These are phyloP conservation scores for Pseudonitzschia multiseries DNA, from an alignment of 108 stramenopile species.

Conservation along the genomic window DNA sequence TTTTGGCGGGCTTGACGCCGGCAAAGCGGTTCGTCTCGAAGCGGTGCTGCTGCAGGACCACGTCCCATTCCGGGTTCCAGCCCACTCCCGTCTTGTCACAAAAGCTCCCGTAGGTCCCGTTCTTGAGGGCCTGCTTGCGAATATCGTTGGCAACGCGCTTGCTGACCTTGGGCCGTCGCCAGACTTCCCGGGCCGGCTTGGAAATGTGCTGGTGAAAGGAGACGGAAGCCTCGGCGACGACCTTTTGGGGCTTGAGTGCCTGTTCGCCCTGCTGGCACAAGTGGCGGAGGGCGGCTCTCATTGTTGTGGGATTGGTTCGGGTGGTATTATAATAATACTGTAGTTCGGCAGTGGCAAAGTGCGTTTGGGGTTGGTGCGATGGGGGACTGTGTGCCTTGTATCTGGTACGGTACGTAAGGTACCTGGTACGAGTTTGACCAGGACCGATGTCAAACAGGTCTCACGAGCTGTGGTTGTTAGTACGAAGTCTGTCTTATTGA, in stretches of 20 bases:
- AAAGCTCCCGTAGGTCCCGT: conserved; percentile 76
- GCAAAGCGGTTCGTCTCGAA: conserved; percentile 25
- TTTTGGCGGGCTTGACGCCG: conserved; percentile 60
- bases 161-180: conserved; percentile 61
- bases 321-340: neutral
- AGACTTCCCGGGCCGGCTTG: conserved; percentile 45
- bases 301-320: conserved; percentile 25
- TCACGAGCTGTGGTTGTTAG: too few relatives aligned
- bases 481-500: too few relatives aligned
- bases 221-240: conserved; percentile 12
- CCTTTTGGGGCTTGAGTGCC: conserved; percentile 65
- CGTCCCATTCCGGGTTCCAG: conserved; percentile 83
- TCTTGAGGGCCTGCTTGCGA: conserved; percentile 63
- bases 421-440: too few relatives aligned
- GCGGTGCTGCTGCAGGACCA: conserved; percentile 38
- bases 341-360: neutral
- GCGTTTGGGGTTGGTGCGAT: too few relatives aligned
- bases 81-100: conserved; percentile 56
- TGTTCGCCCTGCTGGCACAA: conserved; percentile 64
- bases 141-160: conserved; percentile 68
- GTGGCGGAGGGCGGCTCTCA: conserved; percentile 71
- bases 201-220: conserved; percentile 20
- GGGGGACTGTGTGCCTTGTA: too few relatives aligned
- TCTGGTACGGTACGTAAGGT: too few relatives aligned
- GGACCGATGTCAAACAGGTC: too few relatives aligned